Evolutionary conservation across 345 rosid species (phyloP), one percentile per base, ranked within the genome.

Genomic region (Dipteronia sinensis): DNA sequence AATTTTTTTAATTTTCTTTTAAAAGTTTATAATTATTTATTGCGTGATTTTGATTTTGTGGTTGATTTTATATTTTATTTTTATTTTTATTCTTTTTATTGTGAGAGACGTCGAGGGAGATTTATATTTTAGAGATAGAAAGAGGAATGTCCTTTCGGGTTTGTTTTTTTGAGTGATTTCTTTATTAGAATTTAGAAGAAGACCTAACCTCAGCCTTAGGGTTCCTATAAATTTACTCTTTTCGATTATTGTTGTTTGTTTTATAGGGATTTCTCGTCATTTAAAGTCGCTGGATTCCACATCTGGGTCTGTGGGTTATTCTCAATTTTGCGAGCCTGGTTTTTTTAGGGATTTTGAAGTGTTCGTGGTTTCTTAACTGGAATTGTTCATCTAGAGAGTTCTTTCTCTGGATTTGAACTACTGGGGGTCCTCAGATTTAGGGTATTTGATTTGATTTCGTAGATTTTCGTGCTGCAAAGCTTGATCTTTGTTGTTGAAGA

Each of bases 131-230:
- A 42, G 63, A 66, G 80, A 56, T 80, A 67, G 76, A 75, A 74
- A 67, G 77, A 79, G 83, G 70, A 67, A 76, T 72, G 78, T 59
- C 82, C 82, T 79, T 82, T 73, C 79, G 73, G 64, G 75, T 77
- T 86, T 34, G 38, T 81, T 70, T 56, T 56, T 19, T 56, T 75
- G 69, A 47, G 79, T 71, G 85, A 79, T 82, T 82, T 77, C 77
- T 78, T 77, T 84, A 74, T 68, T 65, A 29, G 70, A 34, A 34
- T 34, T 34, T 34, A 34, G 38, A 55, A 79, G 71, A 38, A 40
- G n/a, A 31, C 53, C 81, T 77, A 61, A 72, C 51, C 40, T 51
- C 77, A 82, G 89, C 42, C 49, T 51, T 80, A 84, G 89, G 83
- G 87, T 83, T 83, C 29, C 76, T 79, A 69, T 53, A 47, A 69